These are phyloP conservation scores for Vitis rupestris DNA, from an alignment of 164 flowering plant genomes.

Conservation along the genomic window DNA sequence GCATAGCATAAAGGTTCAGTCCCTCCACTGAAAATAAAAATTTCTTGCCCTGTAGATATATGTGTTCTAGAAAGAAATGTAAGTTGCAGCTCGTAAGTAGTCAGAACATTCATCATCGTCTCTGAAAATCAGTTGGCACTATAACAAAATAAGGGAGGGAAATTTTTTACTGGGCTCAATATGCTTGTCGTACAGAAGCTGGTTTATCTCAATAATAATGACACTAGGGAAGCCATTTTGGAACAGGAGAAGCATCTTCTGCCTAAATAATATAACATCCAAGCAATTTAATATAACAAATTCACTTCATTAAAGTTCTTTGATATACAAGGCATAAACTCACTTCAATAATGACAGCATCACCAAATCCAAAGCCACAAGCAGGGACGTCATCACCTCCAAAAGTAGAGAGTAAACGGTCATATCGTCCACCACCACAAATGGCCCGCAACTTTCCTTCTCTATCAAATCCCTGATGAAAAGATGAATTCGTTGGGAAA, in stretches of 20 bases:
- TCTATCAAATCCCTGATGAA: conserved; percentile 79
- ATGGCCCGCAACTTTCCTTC: conserved; percentile 85
- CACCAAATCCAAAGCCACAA: conserved; percentile 98
- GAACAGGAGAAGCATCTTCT: not conserved
- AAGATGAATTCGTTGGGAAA: not conserved
- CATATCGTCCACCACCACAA: conserved; percentile 97
- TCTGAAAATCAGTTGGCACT: not conserved
- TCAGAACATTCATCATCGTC: not conserved
- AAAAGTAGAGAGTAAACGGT: conserved; percentile 75
- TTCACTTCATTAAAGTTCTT: not conserved
- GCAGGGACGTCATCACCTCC: conserved; percentile 94
- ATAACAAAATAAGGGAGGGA: not conserved
- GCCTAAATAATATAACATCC: not conserved
- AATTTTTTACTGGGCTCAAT: too few species aligned
- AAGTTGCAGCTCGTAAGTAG: not conserved
- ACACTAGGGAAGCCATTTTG: too few species aligned
- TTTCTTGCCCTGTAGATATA: too few species aligned
- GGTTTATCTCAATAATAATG: not conserved
- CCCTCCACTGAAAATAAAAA: too few species aligned
- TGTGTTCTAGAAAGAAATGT: not conserved
- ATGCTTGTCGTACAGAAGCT: not conserved
- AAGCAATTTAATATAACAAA: not conserved
- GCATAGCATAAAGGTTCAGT: too few species aligned
- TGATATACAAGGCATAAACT: conserved; percentile 19
- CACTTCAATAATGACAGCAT: conserved; percentile 94